These are phyloP conservation scores for Rhizophagus prolifer DNA, from an alignment of 192 early-diverging fungal genomes.

Conservation along the genomic window DNA sequence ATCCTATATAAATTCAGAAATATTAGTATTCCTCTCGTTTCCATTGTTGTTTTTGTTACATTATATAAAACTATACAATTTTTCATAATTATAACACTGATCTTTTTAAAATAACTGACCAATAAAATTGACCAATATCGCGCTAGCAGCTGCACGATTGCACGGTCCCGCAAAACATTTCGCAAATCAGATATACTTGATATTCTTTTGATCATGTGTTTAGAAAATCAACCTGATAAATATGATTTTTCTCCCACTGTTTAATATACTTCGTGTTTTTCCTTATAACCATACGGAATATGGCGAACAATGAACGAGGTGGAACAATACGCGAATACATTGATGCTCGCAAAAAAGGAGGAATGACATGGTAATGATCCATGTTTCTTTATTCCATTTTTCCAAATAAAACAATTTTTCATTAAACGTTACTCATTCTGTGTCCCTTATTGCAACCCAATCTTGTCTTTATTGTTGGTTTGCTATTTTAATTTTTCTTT, in stretches of 20 bases:
- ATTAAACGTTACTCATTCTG: background rate
- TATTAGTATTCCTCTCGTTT: background rate
- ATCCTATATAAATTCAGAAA: background rate
- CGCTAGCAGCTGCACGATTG: too few species aligned
- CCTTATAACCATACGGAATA: background rate
- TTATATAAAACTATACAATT: too few species aligned
- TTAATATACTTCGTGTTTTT: background rate
- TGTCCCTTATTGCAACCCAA: background rate
- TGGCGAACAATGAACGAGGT: conserved; percentile 13
- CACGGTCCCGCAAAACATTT: background rate
- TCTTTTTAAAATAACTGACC: too few species aligned
- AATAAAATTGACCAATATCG: too few species aligned
- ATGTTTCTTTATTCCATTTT: background rate
- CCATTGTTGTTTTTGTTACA: background rate
- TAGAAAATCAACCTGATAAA: background rate
- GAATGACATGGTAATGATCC: conserved; percentile 18
- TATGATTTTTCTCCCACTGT: too few species aligned
- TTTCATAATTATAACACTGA: too few species aligned
- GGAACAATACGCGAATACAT: conserved; percentile 19
- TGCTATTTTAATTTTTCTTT: background rate
- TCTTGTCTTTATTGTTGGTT: background rate
- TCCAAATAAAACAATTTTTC: background rate
- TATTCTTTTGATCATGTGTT: background rate
- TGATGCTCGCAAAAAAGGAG: conserved; percentile 19
- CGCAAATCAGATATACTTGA: background rate